Base-by-base conservation (phyloP, 345 rosid species). In the Salix koriyanagi region DNA sequence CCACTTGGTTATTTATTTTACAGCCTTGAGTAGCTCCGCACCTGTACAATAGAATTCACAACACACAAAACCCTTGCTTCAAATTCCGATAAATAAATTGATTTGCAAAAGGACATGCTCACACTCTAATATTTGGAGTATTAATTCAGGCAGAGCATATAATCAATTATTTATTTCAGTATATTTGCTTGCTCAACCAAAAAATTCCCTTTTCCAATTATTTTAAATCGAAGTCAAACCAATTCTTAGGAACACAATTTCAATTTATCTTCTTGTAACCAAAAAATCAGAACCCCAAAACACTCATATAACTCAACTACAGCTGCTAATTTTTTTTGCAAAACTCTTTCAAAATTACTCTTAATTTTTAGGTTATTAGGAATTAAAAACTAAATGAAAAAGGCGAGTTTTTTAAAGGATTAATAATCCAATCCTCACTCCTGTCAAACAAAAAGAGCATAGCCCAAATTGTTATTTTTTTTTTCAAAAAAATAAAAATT, bases 1-100 rank as follows among this genome's bases (percentile, higher is more conserved):
- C 84, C 78, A 74, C 69, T 71, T 65, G 74, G 52, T 75, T 80
- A 77, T 80, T 75, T 81, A 80, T 73, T 78, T 62, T 77, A 75
- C 84, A 78, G 68, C 60, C 62, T 36, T 21, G 65, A 65, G 75
- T 46, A 76, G 80, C 84, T 76, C 77, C 71, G 34, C 74, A 64
- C 84, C 85, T 80, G 73, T 39, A 75, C 1, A 79, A 76, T 71
- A 54, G 65, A 56, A 74, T 65, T 77, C 39, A 75, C 50, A 82
- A 60, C n/a, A 75, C 41, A 16, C 30, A 79, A 77, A 72, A 65
- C 25, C 28, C 39, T 76, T 42, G 65, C 14, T 30, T 46, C 23
- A 48, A 39, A 62, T 13, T 42, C 21, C 46, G 36, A 19, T 36
- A 36, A 64, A 58, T 46, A 46, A 14, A 3, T 13, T 46, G 50